Base-by-base conservation (phyloP, 2,329 filamentous ascomycete species). In the Parastagonospora nodorum region DNA sequence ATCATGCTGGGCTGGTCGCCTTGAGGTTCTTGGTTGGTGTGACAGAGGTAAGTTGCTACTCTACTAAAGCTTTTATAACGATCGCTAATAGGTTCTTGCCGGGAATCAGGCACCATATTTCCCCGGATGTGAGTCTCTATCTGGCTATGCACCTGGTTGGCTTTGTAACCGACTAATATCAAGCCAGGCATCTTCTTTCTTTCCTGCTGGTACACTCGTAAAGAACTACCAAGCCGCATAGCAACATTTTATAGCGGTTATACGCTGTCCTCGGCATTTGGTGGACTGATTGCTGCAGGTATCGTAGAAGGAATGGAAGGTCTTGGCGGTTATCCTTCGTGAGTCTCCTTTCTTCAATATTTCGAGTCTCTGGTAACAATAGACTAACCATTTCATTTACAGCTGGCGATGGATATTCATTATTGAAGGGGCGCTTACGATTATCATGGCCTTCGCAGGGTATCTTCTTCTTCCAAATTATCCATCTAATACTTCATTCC, bases 231-330 rank as follows among this genome's bases (percentile, higher is more conserved):
- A 81, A 52, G 74, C 63, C 82, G 84, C 6, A 81, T 88, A 63
- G 80, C 82, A 81, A 53, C 76, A 79, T 62, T 70, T 82, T 42
- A 81, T 63, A 67, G 84, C 75, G 73, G 85, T 70, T n/a, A 83
- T 82, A 68, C 80, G 77, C 58, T 82, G 70, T 57, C 79, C 72
- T 30, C 57, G 2, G 80, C 79, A 0, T 83, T 84, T 59, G 80
- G 81, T 4, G 82, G 82, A 2, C 75, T 80, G 7, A 78, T 78
- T 61, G 84, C 84, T 1, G 85, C 81, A 48, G 81, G 74, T n/a
- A 43, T 43, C 9, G 1, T 73, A 60, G 63, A 71, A 53, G 69
- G 71, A 12, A 43, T 43, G 41, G 41, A 43, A n/a, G 41, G 41
- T 24, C 41, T 43, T 5, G 41, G 41, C 10, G 41, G 41, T 16